Conservation (phyloP, 345 rosid species). For the Pelargonium nanum region DNA sequence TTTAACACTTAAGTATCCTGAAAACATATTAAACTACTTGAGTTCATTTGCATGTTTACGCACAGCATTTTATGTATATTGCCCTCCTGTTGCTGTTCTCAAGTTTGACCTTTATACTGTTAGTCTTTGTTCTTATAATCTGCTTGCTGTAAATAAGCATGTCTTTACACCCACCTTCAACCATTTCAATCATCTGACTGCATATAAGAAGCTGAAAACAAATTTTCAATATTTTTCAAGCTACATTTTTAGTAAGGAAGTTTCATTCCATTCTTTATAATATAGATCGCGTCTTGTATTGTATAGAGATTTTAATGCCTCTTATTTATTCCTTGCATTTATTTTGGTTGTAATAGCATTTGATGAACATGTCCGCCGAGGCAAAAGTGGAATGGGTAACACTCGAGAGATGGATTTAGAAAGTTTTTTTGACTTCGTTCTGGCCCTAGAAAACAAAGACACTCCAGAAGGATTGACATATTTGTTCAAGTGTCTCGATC, state of each 20-base stretch:
- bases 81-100: background rate
- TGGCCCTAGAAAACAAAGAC: constrained; percentile 95
- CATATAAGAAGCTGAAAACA: too few relatives aligned
- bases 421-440: constrained; percentile 88
- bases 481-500: constrained; percentile 88
- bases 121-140: background rate
- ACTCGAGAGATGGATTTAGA: constrained; percentile 93
- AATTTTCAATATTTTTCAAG: too few relatives aligned
- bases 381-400: constrained; percentile 54
- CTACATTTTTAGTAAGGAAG: too few relatives aligned
- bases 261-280: too few relatives aligned
- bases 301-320: constrained; percentile 5
- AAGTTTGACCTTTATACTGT: background rate
- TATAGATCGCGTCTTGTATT: background rate
- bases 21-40: background rate
- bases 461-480: constrained; percentile 93
- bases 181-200: too few relatives aligned
- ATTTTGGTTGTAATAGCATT: constrained; percentile 39
- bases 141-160: too few relatives aligned
- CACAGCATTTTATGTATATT: too few relatives aligned
- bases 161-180: too few relatives aligned
- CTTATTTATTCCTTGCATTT: constrained; percentile 8
- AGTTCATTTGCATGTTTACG: background rate
- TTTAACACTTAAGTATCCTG: background rate
- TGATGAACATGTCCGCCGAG: constrained; percentile 90